A percentile compares a stretch with the other conserved stretches of the same genome.
These are phyloP conservation scores for Hippophae gyantsensis DNA, from an alignment of 306 rosid genomes.

Conservation along the genomic window DNA sequence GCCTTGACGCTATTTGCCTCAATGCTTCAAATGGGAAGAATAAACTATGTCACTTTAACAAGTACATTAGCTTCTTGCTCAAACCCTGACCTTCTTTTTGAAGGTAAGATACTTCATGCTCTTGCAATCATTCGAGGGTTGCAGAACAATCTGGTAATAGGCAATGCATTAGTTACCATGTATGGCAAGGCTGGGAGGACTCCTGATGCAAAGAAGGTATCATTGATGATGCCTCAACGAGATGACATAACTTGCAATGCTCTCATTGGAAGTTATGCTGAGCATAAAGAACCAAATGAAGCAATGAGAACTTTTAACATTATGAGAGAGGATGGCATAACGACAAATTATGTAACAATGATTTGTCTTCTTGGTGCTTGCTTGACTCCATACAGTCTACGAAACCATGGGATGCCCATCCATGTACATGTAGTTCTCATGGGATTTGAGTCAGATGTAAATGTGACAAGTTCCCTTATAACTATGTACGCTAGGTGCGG, in stretches of 20 bases:
- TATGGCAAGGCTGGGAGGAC: constrained; percentile 60
- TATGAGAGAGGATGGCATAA: constrained; percentile 53
- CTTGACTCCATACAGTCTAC: constrained; percentile 37
- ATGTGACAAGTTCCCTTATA: constrained; percentile 71
- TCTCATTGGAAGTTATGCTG: constrained; percentile 68
- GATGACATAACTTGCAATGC: constrained; percentile 88
- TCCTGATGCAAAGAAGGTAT: constrained; percentile 38
- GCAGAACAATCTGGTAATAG: constrained; percentile 42
- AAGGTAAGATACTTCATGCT: constrained; percentile 65
- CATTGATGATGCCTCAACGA: constrained; percentile 44
- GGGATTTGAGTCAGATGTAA: constrained; percentile 62
- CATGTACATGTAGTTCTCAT: constrained; percentile 50
- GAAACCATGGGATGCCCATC: constrained; percentile 50
- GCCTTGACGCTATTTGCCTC: constrained; percentile 47
- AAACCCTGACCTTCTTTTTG: constrained; percentile 30
- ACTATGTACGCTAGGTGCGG: constrained; percentile 85
- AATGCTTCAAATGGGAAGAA: constrained; percentile 43
- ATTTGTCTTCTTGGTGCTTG: constrained; percentile 58
- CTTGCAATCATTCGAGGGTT: constrained; percentile 39
- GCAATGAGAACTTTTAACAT: constrained; percentile 49
- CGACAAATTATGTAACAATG: constrained; percentile 59
- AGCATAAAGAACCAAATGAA: constrained; percentile 53
- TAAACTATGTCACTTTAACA: constrained; percentile 56
- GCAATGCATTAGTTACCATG: constrained; percentile 73
- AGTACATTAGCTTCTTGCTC: constrained; percentile 71